Base-by-base conservation (phyloP, 768 basidiomycete genomes). In the Leucocoprinus sp. region DNA sequence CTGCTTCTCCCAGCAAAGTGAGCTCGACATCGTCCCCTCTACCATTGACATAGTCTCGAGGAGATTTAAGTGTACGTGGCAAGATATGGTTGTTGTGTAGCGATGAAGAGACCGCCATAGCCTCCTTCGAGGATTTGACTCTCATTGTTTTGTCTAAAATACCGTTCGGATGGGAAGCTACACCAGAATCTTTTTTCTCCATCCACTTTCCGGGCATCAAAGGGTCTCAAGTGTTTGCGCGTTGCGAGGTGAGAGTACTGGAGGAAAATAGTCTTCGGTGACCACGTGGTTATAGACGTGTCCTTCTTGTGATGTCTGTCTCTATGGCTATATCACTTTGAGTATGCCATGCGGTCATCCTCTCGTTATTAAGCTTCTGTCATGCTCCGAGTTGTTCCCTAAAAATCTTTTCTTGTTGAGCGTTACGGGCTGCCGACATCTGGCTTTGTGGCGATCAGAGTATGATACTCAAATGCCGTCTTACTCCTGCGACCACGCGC, bases 11-110 rank as follows among this genome's bases (percentile, higher is more conserved):
- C 36, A 87, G 64, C 39, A 85, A 63, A 52, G 68, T 74, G 21
- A 87, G 60, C 59, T 85, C 78, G 0, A 84, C 67, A 42, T 82
- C 81, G 37, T 66, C 71, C 21, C 54, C 62, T 49, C 64, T 64
- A 48, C 62, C 59, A 26, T 66, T 61, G 51, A 65, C 52, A 44
- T n/a, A n/a, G n/a, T 62, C 50, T 14, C 65, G 60, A 15, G 68
- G 60, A 24, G 68, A 62, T 36, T 67, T 66, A 37, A 69, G 64
- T 22, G 71, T 74, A 33, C 79, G 74, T 38, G 80, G 78, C 34
- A 72, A 69, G 48, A 81, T 76, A 47, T 70, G 71, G 45, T 80
- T 77, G 51, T 71, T 75, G 54, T 74, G 72, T 45, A 82, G 59
- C 28, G 79, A 79, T 19, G 80, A 78, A 35, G 75, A 69, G 39